Percentiles rank a stretch among this genome's conserved stretches.
These are phyloP conservation scores for Buxus sempervirens DNA, from an alignment of 164 flowering plant genomes.

Conservation along the genomic window DNA sequence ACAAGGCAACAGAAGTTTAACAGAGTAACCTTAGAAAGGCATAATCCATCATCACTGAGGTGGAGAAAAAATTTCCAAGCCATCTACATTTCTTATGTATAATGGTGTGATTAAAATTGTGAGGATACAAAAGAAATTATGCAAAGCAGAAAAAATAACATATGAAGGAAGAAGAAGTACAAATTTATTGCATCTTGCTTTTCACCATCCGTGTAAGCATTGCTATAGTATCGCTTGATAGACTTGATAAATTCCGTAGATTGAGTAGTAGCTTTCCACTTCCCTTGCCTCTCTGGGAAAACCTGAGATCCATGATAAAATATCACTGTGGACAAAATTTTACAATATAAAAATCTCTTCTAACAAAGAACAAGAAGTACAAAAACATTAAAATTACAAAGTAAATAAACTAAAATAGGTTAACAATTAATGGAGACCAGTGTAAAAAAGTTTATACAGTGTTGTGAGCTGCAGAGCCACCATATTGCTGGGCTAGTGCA, in stretches of 20 bases:
- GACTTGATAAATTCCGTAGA: constrained; percentile 92
- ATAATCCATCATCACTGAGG: neutral
- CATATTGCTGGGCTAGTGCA: too few relatives aligned
- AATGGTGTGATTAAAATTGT: too few relatives aligned
- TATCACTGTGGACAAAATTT: neutral
- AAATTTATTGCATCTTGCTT: constrained; percentile 98
- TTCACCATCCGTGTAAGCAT: constrained; percentile 94
- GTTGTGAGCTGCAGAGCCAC: too few relatives aligned
- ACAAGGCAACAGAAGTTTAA: too few relatives aligned
- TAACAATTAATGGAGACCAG: neutral
- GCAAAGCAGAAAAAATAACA: constrained; percentile 1
- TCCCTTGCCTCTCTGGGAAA: constrained; percentile 96
- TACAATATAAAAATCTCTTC: neutral
- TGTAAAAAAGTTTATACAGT: constrained; percentile 42
- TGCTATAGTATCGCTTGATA: constrained; percentile 89
- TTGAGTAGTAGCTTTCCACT: constrained; percentile 98
- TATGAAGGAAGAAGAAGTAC: constrained; percentile 34
- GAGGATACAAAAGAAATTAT: too few relatives aligned
- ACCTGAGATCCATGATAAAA: constrained; percentile 44
- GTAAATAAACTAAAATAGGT: neutral
- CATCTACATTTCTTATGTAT: neutral
- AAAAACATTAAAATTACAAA: neutral
- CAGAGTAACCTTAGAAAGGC: neutral
- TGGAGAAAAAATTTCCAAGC: neutral
- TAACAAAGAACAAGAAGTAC: neutral